These are phyloP conservation scores for Trichoderma reesei DNA, from an alignment of 495 filamentous ascomycete species.

Conservation along the genomic window DNA sequence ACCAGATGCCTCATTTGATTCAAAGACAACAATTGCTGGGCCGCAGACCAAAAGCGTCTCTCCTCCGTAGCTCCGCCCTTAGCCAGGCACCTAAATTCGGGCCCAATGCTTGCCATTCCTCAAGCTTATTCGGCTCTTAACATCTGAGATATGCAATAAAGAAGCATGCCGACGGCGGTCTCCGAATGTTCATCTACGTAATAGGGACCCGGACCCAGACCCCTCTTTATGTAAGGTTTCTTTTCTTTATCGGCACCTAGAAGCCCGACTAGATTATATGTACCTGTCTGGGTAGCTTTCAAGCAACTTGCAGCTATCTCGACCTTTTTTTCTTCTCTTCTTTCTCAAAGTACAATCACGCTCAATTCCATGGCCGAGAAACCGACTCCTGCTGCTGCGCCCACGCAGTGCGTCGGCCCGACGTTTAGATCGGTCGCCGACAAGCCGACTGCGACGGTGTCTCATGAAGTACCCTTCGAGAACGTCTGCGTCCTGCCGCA, in stretches of 20 bases:
- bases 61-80: background rate
- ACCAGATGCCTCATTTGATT: background rate
- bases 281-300: background rate
- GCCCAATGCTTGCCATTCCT: background rate
- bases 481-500: conserved; percentile 88
- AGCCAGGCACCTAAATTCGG: background rate
- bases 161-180: background rate
- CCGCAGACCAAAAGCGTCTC: background rate
- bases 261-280: background rate
- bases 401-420: conserved; percentile 10
- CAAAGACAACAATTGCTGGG: background rate
- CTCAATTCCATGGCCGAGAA: background rate
- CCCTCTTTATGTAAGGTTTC: conserved; percentile 3
- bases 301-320: background rate
- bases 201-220: background rate
- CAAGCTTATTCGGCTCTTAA: too few species aligned
- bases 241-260: conserved; percentile 1
- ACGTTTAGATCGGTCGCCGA: conserved; percentile 20
- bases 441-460: conserved; percentile 86
- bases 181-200: background rate
- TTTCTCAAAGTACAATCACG: background rate
- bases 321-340: background rate
- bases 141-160: background rate
- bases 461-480: conserved; percentile 65
- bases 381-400: background rate